Percentiles rank a stretch among this genome's conserved stretches.
These are phyloP conservation scores for Volvariella volvacea DNA, from an alignment of 1,284 basidiomycete genomes.

Conservation along the genomic window DNA sequence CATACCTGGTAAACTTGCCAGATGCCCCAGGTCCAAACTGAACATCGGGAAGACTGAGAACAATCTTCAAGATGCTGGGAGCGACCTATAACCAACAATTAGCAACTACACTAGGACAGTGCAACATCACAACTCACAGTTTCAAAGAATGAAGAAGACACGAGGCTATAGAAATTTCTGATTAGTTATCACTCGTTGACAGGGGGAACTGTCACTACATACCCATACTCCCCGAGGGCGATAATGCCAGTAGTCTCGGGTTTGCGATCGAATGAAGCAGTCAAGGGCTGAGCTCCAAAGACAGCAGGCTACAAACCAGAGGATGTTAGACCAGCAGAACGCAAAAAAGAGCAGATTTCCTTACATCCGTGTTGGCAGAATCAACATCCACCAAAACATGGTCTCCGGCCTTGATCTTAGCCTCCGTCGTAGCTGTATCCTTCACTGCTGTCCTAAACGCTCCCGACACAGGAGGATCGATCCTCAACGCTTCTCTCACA, in stretches of 20 bases:
- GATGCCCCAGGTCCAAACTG: slow-evolving; percentile 35
- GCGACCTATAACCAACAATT: slow-evolving; percentile 22
- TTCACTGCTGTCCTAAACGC: slow-evolving; percentile 32
- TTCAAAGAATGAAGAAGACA: slow-evolving; percentile 37
- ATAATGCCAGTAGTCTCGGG: slow-evolving; percentile 24
- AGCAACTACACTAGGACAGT: not conserved
- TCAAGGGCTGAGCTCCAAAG: slow-evolving; percentile 15
- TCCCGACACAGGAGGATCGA: slow-evolving; percentile 28
- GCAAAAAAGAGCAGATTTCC: slow-evolving; percentile 12
- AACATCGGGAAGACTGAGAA: slow-evolving; percentile 43
- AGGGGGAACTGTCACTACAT: slow-evolving; percentile 9
- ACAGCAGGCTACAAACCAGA: slow-evolving; percentile 10
- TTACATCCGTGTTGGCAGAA: slow-evolving; percentile 36
- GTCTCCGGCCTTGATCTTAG: slow-evolving; percentile 25
- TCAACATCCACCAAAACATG: slow-evolving; percentile 34
- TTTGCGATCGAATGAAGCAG: slow-evolving; percentile 15
- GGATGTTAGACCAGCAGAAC: too few relatives aligned
- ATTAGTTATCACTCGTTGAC: slow-evolving; percentile 3
- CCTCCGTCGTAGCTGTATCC: slow-evolving; percentile 19
- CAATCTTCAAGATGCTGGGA: slow-evolving; percentile 36
- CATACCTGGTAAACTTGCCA: slow-evolving; percentile 35
- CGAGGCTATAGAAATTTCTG: slow-evolving; percentile 27
- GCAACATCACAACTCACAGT: slow-evolving; percentile 18
- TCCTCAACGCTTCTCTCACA: slow-evolving; percentile 43
- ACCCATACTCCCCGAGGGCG: slow-evolving; percentile 34